Evolutionary conservation across 1,139 yeast species (phyloP), one percentile per base, ranked within the genome.

Genomic region (Candida freyschussii): DNA sequence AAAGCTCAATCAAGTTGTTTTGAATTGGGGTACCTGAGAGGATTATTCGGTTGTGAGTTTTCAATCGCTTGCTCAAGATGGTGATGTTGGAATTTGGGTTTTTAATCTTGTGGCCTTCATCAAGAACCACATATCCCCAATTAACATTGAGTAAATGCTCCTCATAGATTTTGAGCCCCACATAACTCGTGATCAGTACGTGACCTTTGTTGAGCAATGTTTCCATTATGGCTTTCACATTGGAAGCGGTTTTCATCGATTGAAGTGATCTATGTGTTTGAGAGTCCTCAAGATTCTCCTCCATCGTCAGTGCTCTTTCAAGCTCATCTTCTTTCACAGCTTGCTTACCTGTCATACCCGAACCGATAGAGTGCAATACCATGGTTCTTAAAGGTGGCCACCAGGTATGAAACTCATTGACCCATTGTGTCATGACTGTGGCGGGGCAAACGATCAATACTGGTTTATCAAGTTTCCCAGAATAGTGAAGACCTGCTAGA

Each of bases 21-120:
- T 91, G 98, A 33, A 91, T 87, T 0, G 98, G 98, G 0, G 98
- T 91, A 2, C 98, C 98, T 1, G 96, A 85, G 18, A 91, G 60
- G 42, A 93, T 91, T 10, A 91, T 69, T 41, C 98, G 65, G 56
- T 91, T 80, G 17, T 78, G 75, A 0, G 97, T 86, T 47, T 74
- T 78, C 32, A 91, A 60, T 48, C 81, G 86, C 54, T 91, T 91
- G 57, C 95, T 83, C 0, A 85, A 71, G 18, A 91, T 62, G 0
- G 97, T 81, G 11, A 93, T 83, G 40, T 80, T 95, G 39, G 91
- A 77, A 50, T 93, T 91, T 0, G 98, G 98, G 53, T 91, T 91
- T 46, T 97, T 70, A 39, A 91, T 91, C 57, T 91, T 91, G 59
- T 91, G 98, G 1, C 98, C 98, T 56, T 91, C 98, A 57, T 91